Percentiles rank a stretch among this genome's conserved stretches.
These are phyloP conservation scores for Ogataea parapolymorpha DNA, from an alignment of 805 yeast genomes.

Conservation along the genomic window DNA sequence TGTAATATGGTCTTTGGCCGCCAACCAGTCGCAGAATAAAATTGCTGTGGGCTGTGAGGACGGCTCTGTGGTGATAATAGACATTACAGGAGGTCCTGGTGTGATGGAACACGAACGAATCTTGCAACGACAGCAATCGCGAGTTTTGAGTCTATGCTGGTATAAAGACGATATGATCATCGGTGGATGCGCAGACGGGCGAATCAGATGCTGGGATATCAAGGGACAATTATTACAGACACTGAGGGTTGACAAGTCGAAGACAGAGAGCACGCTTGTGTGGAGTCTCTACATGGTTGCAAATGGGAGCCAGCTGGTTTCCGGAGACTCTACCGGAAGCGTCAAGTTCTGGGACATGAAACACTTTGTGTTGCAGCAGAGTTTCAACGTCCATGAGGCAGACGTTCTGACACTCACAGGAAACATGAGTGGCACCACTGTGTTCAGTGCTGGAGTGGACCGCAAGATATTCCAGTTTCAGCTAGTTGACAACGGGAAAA, in stretches of 20 bases:
- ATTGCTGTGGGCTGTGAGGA: constrained; percentile 94
- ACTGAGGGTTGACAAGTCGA: constrained; percentile 88
- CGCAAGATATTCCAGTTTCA: constrained; percentile 78
- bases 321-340: constrained; percentile 95
- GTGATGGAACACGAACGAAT: constrained; percentile 70
- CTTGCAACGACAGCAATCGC: constrained; percentile 77
- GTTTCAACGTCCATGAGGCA: constrained; percentile 82
- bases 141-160: constrained; percentile 82
- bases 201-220: constrained; percentile 73
- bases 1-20: constrained; percentile 83
- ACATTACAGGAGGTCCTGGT: constrained; percentile 86
- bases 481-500: constrained; percentile 39
- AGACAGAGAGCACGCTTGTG: constrained; percentile 81
- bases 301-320: constrained; percentile 68
- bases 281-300: constrained; percentile 79
- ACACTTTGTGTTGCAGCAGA: constrained; percentile 72
- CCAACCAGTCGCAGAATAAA: constrained; percentile 55
- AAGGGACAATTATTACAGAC: constrained; percentile 74
- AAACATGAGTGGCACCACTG: constrained; percentile 55
- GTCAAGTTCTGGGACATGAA: constrained; percentile 90
- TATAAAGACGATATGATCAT: constrained; percentile 58
- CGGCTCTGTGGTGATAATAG: constrained; percentile 81
- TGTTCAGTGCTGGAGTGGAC: constrained; percentile 92
- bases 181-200: constrained; percentile 96
- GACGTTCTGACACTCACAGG: constrained; percentile 76